These are phyloP conservation scores for Persicaria maculosa DNA, from an alignment of 148 eudicot genomes.

Conservation along the genomic window DNA sequence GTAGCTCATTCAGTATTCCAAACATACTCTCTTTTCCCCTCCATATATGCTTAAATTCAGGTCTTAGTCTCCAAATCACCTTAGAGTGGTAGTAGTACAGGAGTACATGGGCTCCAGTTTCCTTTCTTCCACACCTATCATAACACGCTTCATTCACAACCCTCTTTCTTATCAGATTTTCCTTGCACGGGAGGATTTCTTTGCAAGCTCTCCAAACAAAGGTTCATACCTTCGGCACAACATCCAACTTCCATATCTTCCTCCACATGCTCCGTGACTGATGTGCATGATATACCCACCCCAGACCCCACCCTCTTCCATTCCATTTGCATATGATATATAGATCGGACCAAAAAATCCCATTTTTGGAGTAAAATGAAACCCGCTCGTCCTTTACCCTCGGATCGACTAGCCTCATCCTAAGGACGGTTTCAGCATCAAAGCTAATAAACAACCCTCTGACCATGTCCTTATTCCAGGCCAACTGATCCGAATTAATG, in stretches of 20 bases:
- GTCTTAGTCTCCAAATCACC: too few species aligned
- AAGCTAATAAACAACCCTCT: not conserved
- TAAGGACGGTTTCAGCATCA: not conserved
- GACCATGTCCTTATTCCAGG: not conserved
- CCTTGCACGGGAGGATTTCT: too few species aligned
- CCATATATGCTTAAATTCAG: too few species aligned
- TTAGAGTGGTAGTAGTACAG: too few species aligned
- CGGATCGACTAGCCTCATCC: not conserved
- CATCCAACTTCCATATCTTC: not conserved
- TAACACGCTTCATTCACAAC: too few species aligned
- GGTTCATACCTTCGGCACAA: not conserved
- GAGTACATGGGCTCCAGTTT: too few species aligned
- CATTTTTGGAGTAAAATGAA: not conserved
- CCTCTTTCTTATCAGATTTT: too few species aligned
- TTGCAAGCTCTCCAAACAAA: not conserved
- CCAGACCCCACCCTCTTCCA: not conserved
- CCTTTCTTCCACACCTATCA: too few species aligned
- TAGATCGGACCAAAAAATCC: not conserved
- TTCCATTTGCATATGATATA: not conserved
- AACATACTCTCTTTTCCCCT: too few species aligned
- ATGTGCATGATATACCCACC: not conserved
- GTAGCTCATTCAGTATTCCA: too few species aligned
- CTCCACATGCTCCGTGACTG: not conserved
- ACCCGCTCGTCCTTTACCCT: not conserved
- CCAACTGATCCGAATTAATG: not conserved